Evolutionary conservation across 1,139 yeast species (phyloP).

Genomic region (Hemisphaericaspora xylofermentans): DNA sequence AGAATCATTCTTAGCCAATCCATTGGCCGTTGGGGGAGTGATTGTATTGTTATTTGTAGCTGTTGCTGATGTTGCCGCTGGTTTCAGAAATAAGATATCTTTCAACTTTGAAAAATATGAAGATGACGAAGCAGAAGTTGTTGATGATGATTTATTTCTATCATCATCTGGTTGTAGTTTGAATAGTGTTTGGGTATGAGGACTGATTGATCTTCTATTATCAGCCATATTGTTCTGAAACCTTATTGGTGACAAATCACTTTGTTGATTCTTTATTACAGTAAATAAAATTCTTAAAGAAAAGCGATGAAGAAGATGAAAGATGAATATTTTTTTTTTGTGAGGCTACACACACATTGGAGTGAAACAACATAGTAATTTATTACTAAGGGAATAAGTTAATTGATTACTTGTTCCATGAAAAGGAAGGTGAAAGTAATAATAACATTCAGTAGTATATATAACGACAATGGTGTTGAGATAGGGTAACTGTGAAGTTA

Average conservation of each 20-base stretch:
- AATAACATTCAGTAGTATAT: no score
- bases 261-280: neutral
- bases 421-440: no score
- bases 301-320: no score
- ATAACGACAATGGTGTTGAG: no score
- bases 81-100: constrained; percentile 1
- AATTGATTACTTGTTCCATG: no score
- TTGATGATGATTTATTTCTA: neutral
- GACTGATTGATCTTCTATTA: constrained; percentile 17
- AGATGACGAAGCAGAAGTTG: neutral
- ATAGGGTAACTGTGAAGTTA: no score
- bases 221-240: constrained; percentile 3
- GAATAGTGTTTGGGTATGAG: constrained; percentile 10
- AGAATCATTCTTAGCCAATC: constrained; percentile 9
- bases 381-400: no score
- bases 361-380: no score
- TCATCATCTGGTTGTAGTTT: neutral
- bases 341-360: no score
- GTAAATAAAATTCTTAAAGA: no score
- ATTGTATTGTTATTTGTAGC: neutral
- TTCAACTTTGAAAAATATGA: constrained; percentile 4
- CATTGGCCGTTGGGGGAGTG: constrained; percentile 1
- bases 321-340: no score
- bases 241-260: neutral
- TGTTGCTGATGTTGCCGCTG: constrained; percentile 1